Base-by-base conservation (phyloP, 2,329 filamentous ascomycete genomes). In the Talaromyces sp. region DNA sequence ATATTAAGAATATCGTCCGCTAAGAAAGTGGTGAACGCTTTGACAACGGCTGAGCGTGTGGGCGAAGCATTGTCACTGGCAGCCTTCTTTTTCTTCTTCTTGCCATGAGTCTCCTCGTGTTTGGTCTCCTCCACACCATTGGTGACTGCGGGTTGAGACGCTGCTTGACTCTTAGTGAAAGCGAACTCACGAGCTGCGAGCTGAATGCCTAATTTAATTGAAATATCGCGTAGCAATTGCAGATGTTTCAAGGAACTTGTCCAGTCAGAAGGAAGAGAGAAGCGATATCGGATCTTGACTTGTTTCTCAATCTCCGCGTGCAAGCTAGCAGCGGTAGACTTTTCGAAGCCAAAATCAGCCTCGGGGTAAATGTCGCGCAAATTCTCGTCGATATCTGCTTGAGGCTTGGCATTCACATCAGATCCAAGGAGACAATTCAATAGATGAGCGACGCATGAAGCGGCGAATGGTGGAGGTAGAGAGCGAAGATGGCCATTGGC, bases 391-490 rank as follows among this genome's bases (percentile, higher is more conserved):
- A 92, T 82, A 65, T 96, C 90, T 42, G 92, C 86, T 58, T 83
- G 82, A 28, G 95, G 95, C 69, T 88, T 86, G n/a, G 85, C 71
- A 75, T 96, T 96, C 62, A 93, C 78, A 46, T 84, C 85, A 55
- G 83, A 82, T 14, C 95, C 95, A 39, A 99, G 82, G 44, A 99
- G 82, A 77, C 95, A 99, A 82, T 99, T 99, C 68, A 99, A 83
- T 58, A 99, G 82, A 74, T 99, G 95, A 6, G 93, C 83, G 65
- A 93, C 80, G 74, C 90, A 93, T 64, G 90, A 82, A 56, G 91
- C 84, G n/a, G 89, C 87, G 66, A 98, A 88, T 14, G 91, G 87
- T 66, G 89, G 83, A 23, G 95, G 91, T 21, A 97, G 79, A 66
- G 90, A 86, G 67, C 89, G 88, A 65, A 99, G 82, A 75, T 96